Evolutionary conservation across 371 early-diverging fungal species (phyloP), one percentile per base, ranked within the genome.

Genomic region (Mucor sp.): DNA sequence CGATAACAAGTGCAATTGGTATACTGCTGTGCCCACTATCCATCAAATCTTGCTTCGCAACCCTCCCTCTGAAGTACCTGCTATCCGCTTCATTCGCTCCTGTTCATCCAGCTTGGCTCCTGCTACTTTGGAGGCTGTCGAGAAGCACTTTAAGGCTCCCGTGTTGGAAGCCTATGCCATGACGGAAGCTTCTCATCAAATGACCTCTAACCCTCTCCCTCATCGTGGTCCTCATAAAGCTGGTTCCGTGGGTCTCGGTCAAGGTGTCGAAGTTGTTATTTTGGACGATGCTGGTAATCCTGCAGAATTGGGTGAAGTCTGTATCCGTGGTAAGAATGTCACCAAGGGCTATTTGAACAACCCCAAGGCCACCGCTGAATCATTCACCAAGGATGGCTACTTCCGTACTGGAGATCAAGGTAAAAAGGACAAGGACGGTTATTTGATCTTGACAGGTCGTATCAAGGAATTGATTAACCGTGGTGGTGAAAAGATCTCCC

Each of bases 181-280:
- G 95, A 94, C 95, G 2, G 96, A 96, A 77, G 93, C 95, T 1
- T 81, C 94, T 21, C 96, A 96, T 75, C 94, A 93, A 77, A 93
- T 96, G 90, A 88, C 92, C 39, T 91, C 93, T 21, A 95, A 95
- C 72, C 93, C 92, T 53, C 74, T 95, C 25, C 94, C 95, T 7
- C 71, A 76, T 5, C 90, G 88, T 17, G 85, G 83, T 6, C 70
- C 74, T 14, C 91, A 89, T 68, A 94, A 93, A 72, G 86, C 95
- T 9, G 95, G 94, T 6, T 88, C 91, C 12, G 94, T 95, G 8
- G 96, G 96, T 14, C 62, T 90, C 21, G 91, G 91, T 4, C 91
- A 90, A 67, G 95, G 95, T 56, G 92, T 94, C 3, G 90, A 93
- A 67, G 76, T 94, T 4, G 80, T 77, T 11, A 91, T 96, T 50